Percentiles rank a stretch among this genome's conserved stretches.
Evolutionary conservation across 202 grass and related monocot species (phyloP).

Genomic region (Setaria viridis): DNA sequence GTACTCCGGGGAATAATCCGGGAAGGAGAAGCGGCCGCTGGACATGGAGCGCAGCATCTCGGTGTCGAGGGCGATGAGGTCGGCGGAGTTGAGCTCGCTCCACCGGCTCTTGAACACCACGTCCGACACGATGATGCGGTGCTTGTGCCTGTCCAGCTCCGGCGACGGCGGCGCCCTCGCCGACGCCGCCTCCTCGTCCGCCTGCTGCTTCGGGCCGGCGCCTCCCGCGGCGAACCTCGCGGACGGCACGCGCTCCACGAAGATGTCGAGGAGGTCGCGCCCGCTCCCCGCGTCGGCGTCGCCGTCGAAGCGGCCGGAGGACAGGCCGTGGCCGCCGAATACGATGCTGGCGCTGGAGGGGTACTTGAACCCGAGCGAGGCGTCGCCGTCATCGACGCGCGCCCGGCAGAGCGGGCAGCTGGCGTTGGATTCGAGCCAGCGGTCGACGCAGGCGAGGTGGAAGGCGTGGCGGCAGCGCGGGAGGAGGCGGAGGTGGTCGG

Average conservation of each 20-base stretch:
- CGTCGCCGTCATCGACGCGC: conserved; percentile 58
- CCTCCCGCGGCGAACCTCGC: conserved; percentile 14
- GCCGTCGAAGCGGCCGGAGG: conserved; percentile 25
- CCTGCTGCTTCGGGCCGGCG: not conserved
- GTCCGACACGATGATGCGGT: conserved; percentile 83
- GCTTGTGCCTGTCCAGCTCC: conserved; percentile 71
- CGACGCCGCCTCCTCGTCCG: not conserved
- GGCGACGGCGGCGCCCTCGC: not conserved
- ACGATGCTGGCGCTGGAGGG: conserved; percentile 65
- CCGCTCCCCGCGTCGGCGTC: not conserved
- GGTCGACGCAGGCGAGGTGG: conserved; percentile 86
- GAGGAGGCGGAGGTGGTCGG: conserved; percentile 85
- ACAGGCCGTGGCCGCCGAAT: conserved; percentile 14
- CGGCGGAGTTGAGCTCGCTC: conserved; percentile 94
- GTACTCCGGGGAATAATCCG: not conserved
- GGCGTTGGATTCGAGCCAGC: conserved; percentile 74
- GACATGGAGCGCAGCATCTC: conserved; percentile 71
- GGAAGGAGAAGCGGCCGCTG: conserved; percentile 49
- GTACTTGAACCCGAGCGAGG: conserved; percentile 61
- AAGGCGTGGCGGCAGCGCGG: conserved; percentile 86
- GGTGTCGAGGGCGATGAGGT: conserved; percentile 66
- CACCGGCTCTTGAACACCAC: conserved; percentile 84
- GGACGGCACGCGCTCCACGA: conserved; percentile 78
- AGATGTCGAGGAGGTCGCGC: conserved; percentile 67
- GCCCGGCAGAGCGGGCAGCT: conserved; percentile 89